Base-by-base conservation (phyloP, 768 basidiomycete genomes). In the Ephemerocybe angulata region DNA sequence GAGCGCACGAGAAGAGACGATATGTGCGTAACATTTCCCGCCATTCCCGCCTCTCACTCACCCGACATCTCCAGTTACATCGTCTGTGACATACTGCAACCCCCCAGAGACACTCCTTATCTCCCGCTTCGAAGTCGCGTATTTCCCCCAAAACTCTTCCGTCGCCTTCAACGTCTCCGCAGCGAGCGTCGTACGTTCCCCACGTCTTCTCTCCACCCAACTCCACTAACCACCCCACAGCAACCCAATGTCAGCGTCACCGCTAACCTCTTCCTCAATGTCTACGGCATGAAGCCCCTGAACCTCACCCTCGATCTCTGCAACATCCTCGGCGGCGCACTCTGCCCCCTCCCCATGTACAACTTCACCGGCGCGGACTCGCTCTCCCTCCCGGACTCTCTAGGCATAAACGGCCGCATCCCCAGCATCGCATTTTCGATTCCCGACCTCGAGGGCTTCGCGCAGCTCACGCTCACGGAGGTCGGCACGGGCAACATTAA, bases 231-330 rank as follows among this genome's bases (percentile, higher is more conserved):
- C 44, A 12, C 44, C 56, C 60, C 55, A 30, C 60, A 90, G 89
- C 78, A 86, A 76, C 65, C 83, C 43, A 83, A 89, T 65, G 78
- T 93, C 62, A 92, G 83, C 63, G 90, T 96, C 52, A 79, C 84
- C 3, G 94, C 91, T 30, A 88, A 88, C 64, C 72, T 97, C 50
- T 76, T 90, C 63, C 72, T 94, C 64, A 88, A 90, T 56, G 88
- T 88, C n/a, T 98, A 98, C 61, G 94, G 93, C 51, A 84, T 87
- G 69, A 79, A 84, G 28, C 83, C 88, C 17, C 63, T 95, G 60
- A 97, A 97, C 67, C 64, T 87, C 58, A 91, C 92, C n/a, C 71
- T 97, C 58, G 81, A 96, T 71, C 81, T 98, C 29, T 98, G 96
- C 76, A 71, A 72, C 46, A 77, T 91, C 44, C 79, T 96, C 29